A percentile compares a stretch with the other conserved stretches of the same genome.
Evolutionary conservation across 2,329 filamentous ascomycete genomes (phyloP).

Genomic region (Aspergillus neoniger): DNA sequence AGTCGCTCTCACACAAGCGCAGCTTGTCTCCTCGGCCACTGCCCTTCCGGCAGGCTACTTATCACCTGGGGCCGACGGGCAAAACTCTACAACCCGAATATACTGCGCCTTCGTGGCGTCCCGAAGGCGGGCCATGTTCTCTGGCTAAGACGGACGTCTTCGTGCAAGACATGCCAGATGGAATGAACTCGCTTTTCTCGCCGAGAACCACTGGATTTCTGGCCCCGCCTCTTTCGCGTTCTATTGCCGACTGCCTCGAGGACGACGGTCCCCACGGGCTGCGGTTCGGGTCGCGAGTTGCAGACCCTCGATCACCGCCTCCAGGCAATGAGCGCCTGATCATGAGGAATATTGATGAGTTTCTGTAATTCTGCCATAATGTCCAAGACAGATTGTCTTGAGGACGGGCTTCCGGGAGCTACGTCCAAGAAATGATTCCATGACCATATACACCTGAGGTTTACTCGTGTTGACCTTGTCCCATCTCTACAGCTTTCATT

Average conservation of each 20-base stretch:
- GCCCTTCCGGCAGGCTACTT: slow-evolving; percentile 38
- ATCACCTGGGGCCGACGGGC: slow-evolving; percentile 9
- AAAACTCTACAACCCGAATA: slow-evolving; percentile 24
- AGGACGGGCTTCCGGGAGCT: slow-evolving; percentile 6
- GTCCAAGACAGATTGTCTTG: slow-evolving; percentile 9
- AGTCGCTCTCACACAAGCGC: slow-evolving; percentile 33
- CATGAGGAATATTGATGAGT: slow-evolving; percentile 50
- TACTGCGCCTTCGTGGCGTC: slow-evolving; percentile 21
- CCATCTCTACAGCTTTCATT: slow-evolving; percentile 11
- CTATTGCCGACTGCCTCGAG: slow-evolving; percentile 32
- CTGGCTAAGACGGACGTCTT: slow-evolving; percentile 41
- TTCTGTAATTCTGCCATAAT: slow-evolving; percentile 36
- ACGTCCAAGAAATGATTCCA: slow-evolving; percentile 33
- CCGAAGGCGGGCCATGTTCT: slow-evolving; percentile 28
- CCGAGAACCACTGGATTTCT: slow-evolving; percentile 48
- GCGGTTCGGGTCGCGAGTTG: slow-evolving; percentile 25
- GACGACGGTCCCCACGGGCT: slow-evolving; percentile 14
- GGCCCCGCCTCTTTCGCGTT: slow-evolving; percentile 38
- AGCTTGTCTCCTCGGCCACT: slow-evolving; percentile 40
- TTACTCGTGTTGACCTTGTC: slow-evolving; percentile 17
- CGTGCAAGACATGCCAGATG: slow-evolving; percentile 39
- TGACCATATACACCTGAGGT: slow-evolving; percentile 26
- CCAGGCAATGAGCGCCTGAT: slow-evolving; percentile 42
- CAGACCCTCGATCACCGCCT: slow-evolving; percentile 45
- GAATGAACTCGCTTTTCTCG: slow-evolving; percentile 44